phyloP scores from a whole-genome alignment of 2,329 filamentous ascomycete species.

The Pseudogymnoascus sp. region DNA sequence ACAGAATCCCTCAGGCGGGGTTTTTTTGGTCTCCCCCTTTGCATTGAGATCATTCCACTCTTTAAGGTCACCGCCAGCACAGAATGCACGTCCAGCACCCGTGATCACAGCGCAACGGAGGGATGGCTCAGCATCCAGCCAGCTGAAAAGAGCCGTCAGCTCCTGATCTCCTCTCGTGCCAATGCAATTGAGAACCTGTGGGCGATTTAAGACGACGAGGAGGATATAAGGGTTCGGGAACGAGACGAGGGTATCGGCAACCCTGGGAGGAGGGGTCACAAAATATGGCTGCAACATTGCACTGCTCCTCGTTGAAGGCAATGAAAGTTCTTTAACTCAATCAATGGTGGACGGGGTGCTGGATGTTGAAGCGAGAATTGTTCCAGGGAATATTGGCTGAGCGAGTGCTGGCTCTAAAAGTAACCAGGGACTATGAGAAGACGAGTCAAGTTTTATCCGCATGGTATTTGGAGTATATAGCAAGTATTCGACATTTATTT shows the following conservation, averaged over 20 bases:
- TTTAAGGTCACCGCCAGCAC: constrained; percentile 59
- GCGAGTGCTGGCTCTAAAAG: not conserved
- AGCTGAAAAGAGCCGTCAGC: constrained; percentile 42
- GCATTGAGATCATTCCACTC: constrained; percentile 48
- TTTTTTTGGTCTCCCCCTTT: constrained; percentile 14
- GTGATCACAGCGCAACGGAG: constrained; percentile 57
- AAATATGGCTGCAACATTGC: constrained; percentile 11
- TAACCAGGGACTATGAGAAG: not conserved
- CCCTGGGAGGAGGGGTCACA: constrained; percentile 15
- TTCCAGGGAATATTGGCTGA: not conserved
- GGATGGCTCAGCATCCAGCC: constrained; percentile 53
- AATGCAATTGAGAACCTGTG: constrained; percentile 50
- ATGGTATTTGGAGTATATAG: not conserved
- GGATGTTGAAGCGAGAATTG: not conserved
- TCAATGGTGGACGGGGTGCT: not conserved
- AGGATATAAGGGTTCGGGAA: constrained; percentile 48
- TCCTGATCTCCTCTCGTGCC: constrained; percentile 27
- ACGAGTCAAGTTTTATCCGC: not conserved
- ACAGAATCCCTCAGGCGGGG: constrained; percentile 47
- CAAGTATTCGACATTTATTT: not conserved
- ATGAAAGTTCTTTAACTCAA: not conserved
- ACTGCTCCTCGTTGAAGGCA: not conserved
- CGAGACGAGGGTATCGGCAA: constrained; percentile 27
- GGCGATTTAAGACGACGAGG: constrained; percentile 52
- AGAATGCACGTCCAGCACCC: constrained; percentile 56